Evolutionary conservation across 192 early-diverging fungal genomes (phyloP), one percentile per base, ranked within the genome.

Genomic region (Spizellomyces sp.): DNA sequence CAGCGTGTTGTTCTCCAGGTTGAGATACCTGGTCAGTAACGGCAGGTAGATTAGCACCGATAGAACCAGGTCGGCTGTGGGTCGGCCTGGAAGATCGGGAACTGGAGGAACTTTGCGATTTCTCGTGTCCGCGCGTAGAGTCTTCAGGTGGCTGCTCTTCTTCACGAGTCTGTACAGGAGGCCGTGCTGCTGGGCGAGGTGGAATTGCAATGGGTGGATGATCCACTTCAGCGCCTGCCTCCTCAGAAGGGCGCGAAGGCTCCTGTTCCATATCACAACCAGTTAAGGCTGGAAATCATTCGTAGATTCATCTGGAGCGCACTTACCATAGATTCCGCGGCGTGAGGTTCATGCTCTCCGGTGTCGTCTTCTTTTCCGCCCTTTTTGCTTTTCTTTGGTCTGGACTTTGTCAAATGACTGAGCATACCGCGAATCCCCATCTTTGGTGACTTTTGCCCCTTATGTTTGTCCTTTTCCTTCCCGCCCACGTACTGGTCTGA

Each of bases 391-490:
- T 67, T 71, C 66, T 84, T 84, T 41, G 83, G 83, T 4, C 83
- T 61, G 19, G 69, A 64, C 56, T 84, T 84, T 21, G 83, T 84
- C 27, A 84, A 43, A 52, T 68, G 66, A 58, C 70, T 77, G n/a
- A 84, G 71, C 77, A 84, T 81, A 43, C 71, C 69, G 47, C 73
- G 70, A 19, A 84, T 64, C 8, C 79, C 79, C 47, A 71, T 58
- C 52, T 75, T 75, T 10, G 65, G 73, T 6, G 66, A 61, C 48
- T 75, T 75, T 36, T 61, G 57, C 10, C 27, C 71, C 47, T 74
- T 67, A 22, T 62, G 58, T 45, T 74, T 73, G 7, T 65, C 60
- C 48, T 68, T 71, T 19, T 77, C 79, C 60, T 76, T 73, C 22
- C 73, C 62, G 14, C 50, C 56, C 5, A 44, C 54, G 3, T 36